Evolutionary conservation across 1,284 basidiomycete genomes (phyloP).

Genomic region (Termitomyces sp.): DNA sequence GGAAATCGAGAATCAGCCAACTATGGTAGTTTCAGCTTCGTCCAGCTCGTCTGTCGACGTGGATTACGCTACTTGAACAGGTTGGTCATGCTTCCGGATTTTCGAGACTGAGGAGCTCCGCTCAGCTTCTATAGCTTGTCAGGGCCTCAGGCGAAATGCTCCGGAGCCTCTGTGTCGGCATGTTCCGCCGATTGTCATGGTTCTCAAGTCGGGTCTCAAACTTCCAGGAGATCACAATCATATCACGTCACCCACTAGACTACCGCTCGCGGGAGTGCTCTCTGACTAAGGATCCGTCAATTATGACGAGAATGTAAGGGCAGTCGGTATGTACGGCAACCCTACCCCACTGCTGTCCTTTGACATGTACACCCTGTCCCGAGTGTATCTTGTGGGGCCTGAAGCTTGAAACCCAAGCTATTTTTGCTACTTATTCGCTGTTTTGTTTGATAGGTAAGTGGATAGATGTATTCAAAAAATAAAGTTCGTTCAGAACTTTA

Average conservation of each 20-base stretch:
- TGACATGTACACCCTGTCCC: background rate
- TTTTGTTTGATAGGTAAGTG: background rate
- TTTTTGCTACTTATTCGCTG: background rate
- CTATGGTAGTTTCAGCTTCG: background rate
- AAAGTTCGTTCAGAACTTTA: background rate
- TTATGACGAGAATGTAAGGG: background rate
- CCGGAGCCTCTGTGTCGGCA: background rate
- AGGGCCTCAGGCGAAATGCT: background rate
- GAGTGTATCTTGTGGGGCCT: background rate
- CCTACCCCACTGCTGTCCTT: background rate
- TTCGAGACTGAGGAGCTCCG: background rate
- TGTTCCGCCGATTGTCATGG: background rate
- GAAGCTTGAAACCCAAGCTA: background rate
- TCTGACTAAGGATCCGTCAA: background rate
- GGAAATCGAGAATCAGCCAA: background rate
- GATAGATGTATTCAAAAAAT: background rate
- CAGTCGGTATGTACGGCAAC: background rate
- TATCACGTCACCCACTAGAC: background rate
- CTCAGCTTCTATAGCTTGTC: background rate
- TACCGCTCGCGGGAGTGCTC: background rate
- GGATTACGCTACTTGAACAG: background rate
- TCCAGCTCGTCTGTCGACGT: background rate
- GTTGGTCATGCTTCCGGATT: background rate
- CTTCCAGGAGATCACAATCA: background rate
- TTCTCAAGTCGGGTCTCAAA: background rate